Percentiles rank a stretch among this genome's conserved stretches.
These are phyloP conservation scores for Endocladia muricata DNA, from an alignment of 31 red algal species.

Conservation along the genomic window DNA sequence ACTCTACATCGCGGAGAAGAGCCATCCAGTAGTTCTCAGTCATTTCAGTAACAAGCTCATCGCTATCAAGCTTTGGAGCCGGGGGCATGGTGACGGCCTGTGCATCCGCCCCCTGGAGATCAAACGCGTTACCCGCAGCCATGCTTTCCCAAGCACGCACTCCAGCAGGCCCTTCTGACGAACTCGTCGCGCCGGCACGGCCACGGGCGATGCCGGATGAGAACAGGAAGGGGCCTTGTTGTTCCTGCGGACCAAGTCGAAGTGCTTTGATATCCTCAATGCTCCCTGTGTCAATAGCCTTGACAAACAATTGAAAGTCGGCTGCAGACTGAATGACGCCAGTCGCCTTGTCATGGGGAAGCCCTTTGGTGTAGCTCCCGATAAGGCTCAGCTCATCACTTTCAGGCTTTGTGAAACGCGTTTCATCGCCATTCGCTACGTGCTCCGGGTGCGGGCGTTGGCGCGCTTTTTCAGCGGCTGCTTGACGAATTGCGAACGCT, in stretches of 20 bases:
- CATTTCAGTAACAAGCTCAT: slow-evolving; percentile 53
- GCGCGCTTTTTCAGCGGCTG: background rate
- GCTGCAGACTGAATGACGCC: slow-evolving; percentile 29
- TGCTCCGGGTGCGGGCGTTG: slow-evolving; percentile 45
- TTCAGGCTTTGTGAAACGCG: slow-evolving; percentile 12
- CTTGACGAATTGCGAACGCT: background rate
- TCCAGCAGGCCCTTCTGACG: background rate
- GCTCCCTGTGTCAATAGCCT: slow-evolving; percentile 47
- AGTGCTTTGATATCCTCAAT: slow-evolving; percentile 15
- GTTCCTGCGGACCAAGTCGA: slow-evolving; percentile 34
- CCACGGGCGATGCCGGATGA: slow-evolving; percentile 9
- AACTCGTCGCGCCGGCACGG: background rate
- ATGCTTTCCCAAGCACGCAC: slow-evolving; percentile 73
- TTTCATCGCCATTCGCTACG: slow-evolving; percentile 48
- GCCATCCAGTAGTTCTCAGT: slow-evolving; percentile 65
- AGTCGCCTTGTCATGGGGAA: slow-evolving; percentile 36
- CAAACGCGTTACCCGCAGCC: slow-evolving; percentile 42
- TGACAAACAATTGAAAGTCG: slow-evolving; percentile 43
- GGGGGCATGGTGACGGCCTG: slow-evolving; percentile 76
- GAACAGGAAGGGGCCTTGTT: background rate
- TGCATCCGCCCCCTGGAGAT: slow-evolving; percentile 67
- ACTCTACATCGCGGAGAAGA: slow-evolving; percentile 39
- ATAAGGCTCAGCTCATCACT: slow-evolving; percentile 16
- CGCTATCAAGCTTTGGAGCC: slow-evolving; percentile 26
- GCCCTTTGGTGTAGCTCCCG: slow-evolving; percentile 62